Conservation (phyloP, 1,284 basidiomycete genomes). For the Pseudozyma hubeiensis region DNA sequence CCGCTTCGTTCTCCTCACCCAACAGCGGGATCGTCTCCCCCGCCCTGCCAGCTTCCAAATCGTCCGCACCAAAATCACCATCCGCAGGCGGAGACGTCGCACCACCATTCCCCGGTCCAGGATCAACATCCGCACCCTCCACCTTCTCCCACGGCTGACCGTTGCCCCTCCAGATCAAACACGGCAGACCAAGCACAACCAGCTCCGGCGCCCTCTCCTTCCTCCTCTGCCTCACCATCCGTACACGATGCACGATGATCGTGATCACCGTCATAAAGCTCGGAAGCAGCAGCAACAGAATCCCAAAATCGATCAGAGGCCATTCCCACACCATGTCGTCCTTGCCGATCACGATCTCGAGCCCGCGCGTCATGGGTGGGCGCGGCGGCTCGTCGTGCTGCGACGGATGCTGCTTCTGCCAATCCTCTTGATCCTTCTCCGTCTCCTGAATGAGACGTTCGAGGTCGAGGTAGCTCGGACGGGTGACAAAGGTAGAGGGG, state of each 20-base stretch:
- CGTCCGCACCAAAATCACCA: constrained; percentile 11
- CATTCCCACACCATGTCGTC: constrained; percentile 63
- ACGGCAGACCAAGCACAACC: constrained; percentile 61
- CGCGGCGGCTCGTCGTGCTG: constrained; percentile 14
- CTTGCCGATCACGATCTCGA: constrained; percentile 62
- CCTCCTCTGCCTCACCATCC: constrained; percentile 53
- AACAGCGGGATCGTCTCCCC: constrained; percentile 41
- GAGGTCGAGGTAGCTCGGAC: constrained; percentile 65
- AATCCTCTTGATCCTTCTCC: constrained; percentile 48
- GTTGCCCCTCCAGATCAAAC: constrained; percentile 62
- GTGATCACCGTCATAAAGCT: constrained; percentile 64
- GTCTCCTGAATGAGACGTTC: constrained; percentile 58
- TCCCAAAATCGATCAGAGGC: constrained; percentile 63
- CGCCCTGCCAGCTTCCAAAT: constrained; percentile 33
- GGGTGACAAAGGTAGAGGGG: constrained; percentile 66
- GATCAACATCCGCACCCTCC: constrained; percentile 51
- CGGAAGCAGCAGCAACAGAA: constrained; percentile 64
- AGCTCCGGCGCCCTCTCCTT: constrained; percentile 64
- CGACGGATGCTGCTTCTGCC: constrained; percentile 29
- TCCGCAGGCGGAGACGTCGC: neutral
- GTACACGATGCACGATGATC: constrained; percentile 61
- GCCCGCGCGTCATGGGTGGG: constrained; percentile 28
- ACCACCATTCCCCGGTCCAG: constrained; percentile 45
- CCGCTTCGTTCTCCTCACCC: constrained; percentile 47
- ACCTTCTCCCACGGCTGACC: constrained; percentile 64